Base-by-base conservation (phyloP, 768 basidiomycete genomes). In the Russula ochroleuca region DNA sequence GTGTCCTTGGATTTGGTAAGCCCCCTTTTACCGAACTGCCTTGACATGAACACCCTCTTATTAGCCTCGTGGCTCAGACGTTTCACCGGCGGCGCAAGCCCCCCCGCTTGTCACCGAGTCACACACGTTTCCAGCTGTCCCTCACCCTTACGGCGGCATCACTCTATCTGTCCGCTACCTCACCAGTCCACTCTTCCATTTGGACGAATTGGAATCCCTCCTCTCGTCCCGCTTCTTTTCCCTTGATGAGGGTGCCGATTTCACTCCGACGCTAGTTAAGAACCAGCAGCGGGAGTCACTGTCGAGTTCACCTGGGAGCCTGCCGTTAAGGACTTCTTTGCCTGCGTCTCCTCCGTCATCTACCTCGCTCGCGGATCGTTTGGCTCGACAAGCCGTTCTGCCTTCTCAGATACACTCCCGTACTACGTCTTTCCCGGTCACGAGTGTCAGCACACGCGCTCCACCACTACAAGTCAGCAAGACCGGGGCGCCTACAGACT, bases 141-240 rank as follows among this genome's bases (percentile, higher is more conserved):
- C 85, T 14, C 87, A 90, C 65, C 88, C 88, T 6, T 74, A 75
- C 72, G 91, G 90, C 53, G 77, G 81, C 0, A 80, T 92, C 59
- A 76, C 78, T 0, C 79, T 93, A 57, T 78, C 84, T 10, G 74
- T 80, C 40, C 84, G 81, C 31, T 92, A 89, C 73, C 83, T 92
- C 52, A 77, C 81, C 14, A 75, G 80, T 1, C 88, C 90, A 5
- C 77, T 81, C 69, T 92, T 92, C 77, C 80, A 84, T 65, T 75
- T 92, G 35, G 88, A 91, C 73, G 87, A 90, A 67, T 79, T 86
- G 37, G 91, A 93, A 73, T 86, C 87, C 1, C 75, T 91, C 1
- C 77, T 92, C 5, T 90, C 88, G 3, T 87, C 85, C 4, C 78
- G 84, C 15, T 89, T 93, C 70, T 78, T 88, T 28, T 86, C 85